Evolutionary conservation across 2,329 filamentous ascomycete genomes (phyloP).

Genomic region (Emergomyces pasteurianus): DNA sequence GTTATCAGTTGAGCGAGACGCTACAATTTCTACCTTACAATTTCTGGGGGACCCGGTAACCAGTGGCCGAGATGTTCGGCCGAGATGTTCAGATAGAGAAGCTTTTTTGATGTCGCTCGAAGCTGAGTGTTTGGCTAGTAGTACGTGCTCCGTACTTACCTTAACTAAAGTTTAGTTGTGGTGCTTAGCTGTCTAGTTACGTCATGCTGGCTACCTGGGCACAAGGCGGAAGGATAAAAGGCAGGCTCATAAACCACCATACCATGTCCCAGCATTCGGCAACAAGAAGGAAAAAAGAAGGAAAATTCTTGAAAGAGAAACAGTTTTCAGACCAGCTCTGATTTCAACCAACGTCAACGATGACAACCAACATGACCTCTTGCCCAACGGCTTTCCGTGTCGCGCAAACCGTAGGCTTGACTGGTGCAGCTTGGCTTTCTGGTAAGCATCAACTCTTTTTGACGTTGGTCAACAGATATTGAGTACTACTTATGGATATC

Average conservation of each 20-base stretch:
- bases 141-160: too few relatives aligned
- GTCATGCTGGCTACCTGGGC: neutral
- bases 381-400: slow-evolving; percentile 9
- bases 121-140: too few relatives aligned
- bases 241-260: neutral
- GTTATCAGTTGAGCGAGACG: too few relatives aligned
- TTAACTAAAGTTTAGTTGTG: too few relatives aligned
- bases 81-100: neutral
- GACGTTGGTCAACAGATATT: neutral
- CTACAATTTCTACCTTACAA: too few relatives aligned
- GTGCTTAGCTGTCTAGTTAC: neutral
- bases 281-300: too few relatives aligned
- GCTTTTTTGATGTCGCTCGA: neutral
- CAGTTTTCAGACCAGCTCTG: neutral
- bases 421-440: slow-evolving; percentile 20
- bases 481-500: neutral
- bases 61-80: neutral
- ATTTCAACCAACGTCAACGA: neutral
- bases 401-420: slow-evolving; percentile 19
- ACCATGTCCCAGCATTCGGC: neutral
- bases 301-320: neutral
- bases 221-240: neutral
- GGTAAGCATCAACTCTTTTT: slow-evolving; percentile 11
- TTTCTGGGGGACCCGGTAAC: too few relatives aligned
- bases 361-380: neutral